A percentile compares a stretch with the other conserved stretches of the same genome.
Conservation (phyloP, 139 green algal species). For the Pleodorina starrii region DNA sequence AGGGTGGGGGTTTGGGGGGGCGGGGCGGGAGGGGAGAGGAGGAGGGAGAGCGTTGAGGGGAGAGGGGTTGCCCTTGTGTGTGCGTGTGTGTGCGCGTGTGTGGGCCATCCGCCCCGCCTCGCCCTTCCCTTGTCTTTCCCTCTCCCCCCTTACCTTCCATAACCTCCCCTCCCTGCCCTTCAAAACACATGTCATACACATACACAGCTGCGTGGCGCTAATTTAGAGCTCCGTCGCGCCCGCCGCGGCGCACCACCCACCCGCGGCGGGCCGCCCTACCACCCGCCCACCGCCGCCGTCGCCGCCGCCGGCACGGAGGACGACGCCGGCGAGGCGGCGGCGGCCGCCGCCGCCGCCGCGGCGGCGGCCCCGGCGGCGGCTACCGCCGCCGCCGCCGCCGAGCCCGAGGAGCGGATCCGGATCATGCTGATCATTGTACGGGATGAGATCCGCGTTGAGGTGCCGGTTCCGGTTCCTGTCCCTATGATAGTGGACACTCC, state of each 20-base stretch:
- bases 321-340: background rate
- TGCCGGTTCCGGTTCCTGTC: background rate
- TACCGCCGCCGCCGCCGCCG: background rate
- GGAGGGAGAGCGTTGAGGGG: no score
- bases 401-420: constrained; percentile 35
- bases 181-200: no score
- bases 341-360: background rate
- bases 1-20: background rate
- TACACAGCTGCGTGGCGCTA: constrained; percentile 3
- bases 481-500: background rate
- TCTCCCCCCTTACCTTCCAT: no score
- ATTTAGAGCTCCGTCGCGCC: constrained; percentile 8
- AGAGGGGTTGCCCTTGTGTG: no score
- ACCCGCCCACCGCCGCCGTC: background rate
- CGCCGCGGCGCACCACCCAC: background rate
- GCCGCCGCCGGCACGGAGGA: background rate
- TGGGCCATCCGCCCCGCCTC: no score
- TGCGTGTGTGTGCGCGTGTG: no score
- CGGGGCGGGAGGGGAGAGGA: no score
- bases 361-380: background rate
- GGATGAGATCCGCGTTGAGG: constrained; percentile 19
- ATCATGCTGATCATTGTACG: constrained; percentile 32
- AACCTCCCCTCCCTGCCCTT: background rate
- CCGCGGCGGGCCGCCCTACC: background rate
- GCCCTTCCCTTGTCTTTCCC: no score